phyloP scores from a whole-genome alignment of 768 basidiomycete genomes.

The Suillus bovinus region DNA sequence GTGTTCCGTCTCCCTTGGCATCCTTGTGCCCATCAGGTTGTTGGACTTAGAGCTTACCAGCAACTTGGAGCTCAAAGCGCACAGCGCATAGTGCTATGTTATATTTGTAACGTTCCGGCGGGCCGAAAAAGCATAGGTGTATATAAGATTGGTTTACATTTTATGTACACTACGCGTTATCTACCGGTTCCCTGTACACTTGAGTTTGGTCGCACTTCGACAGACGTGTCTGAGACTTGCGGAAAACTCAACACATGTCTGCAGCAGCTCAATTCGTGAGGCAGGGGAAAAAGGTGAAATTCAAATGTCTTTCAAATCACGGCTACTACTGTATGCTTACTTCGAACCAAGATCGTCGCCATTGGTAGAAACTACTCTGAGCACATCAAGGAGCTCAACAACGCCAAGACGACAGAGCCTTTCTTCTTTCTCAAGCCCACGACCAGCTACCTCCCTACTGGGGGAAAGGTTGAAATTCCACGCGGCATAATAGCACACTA shows the following conservation, averaged over 20 bases:
- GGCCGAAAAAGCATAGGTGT: no score
- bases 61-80: no score
- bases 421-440: slow-evolving; percentile 99
- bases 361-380: slow-evolving; percentile 95
- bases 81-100: no score
- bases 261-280: slow-evolving; percentile 42
- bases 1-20: slow-evolving; percentile 12
- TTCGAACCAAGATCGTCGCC: slow-evolving; percentile 71
- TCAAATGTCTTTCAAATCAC: not conserved
- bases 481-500: slow-evolving; percentile 82
- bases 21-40: slow-evolving; percentile 7
- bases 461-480: slow-evolving; percentile 86
- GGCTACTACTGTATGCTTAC: not conserved
- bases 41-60: no score
- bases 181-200: no score
- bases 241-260: no score
- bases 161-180: no score
- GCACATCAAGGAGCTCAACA: slow-evolving; percentile 90
- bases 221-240: no score
- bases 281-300: slow-evolving; percentile 47
- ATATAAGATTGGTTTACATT: no score
- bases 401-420: slow-evolving; percentile 83
- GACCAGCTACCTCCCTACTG: slow-evolving; percentile 76
- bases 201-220: no score
- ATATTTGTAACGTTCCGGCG: no score